These are phyloP conservation scores for Trichoderma asperellum DNA, from an alignment of 2,329 filamentous ascomycete species.

Conservation along the genomic window DNA sequence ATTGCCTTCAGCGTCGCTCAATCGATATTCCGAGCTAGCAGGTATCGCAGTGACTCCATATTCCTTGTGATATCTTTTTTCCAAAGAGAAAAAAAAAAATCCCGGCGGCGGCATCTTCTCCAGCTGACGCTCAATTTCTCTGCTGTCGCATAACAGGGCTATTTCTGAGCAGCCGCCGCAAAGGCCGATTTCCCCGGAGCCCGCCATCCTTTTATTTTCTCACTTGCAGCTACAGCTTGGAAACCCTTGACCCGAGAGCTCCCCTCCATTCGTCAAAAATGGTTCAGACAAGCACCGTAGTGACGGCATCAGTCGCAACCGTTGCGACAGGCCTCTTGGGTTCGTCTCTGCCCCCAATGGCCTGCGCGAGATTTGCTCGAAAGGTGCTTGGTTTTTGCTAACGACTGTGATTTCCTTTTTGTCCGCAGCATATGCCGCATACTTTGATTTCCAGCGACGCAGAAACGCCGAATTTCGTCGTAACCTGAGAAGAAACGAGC, in stretches of 20 bases:
- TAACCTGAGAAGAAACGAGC: slow-evolving; percentile 73
- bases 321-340: slow-evolving; percentile 63
- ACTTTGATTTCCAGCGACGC: slow-evolving; percentile 71
- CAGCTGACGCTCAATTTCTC: slow-evolving; percentile 18
- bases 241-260: not conserved
- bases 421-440: slow-evolving; percentile 62
- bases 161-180: slow-evolving; percentile 4
- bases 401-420: slow-evolving; percentile 1
- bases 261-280: slow-evolving; percentile 37
- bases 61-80: slow-evolving; percentile 26
- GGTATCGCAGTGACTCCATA: slow-evolving; percentile 25
- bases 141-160: not conserved
- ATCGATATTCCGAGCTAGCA: slow-evolving; percentile 32
- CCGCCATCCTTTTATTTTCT: slow-evolving; percentile 21
- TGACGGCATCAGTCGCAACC: slow-evolving; percentile 65
- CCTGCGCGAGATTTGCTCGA: not conserved
- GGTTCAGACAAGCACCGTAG: slow-evolving; percentile 58
- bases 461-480: slow-evolving; percentile 68
- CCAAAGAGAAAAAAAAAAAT: slow-evolving; percentile 2
- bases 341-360: slow-evolving; percentile 41
- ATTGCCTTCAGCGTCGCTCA: slow-evolving; percentile 25
- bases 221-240: slow-evolving; percentile 12
- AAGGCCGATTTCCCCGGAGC: slow-evolving; percentile 14
- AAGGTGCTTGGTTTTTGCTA: slow-evolving; percentile 32
- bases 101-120: slow-evolving; percentile 20